Base-by-base conservation (phyloP, 805 yeast species). In the Metschnikowia henanensis region DNA sequence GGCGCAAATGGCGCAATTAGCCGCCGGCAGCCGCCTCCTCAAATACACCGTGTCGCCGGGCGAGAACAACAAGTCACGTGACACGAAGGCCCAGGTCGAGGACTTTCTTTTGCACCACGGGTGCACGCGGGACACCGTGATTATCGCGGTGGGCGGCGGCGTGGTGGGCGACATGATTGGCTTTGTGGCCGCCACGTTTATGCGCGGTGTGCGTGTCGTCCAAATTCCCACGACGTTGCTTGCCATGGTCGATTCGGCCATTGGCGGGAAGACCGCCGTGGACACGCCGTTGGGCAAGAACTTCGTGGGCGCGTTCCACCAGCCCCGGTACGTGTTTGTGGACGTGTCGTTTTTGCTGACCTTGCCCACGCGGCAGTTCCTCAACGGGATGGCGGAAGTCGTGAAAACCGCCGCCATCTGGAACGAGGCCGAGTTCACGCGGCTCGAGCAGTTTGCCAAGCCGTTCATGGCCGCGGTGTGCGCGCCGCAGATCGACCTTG, bases 101-200 rank as follows among this genome's bases (percentile, higher is more conserved):
- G 99, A 94, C 66, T 92, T 77, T 66, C 70, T 94, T 58, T 76
- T 94, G 49, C 58, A 67, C 5, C 68, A 88, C 59, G 95, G 96
- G 20, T 94, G 99, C 65, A 94, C 98, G 13, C 80, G 99, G 66
- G 99, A 94, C 63, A 90, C 98, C 3, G 88, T 94, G 20, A 82
- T 94, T 45, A 68, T 94, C 37, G 99, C 99, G 7, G 80, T 94
- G 47, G 99, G 99, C 49, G 99, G 99, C 53, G 99, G 99, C 56
- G 95, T 94, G 40, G 92, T 94, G 65, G 99, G 99, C 47, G 99
- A 94, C 62, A 92, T 94, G 99, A 87, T 92, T 53, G 99, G 99
- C 4, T 94, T 81, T 62, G 98, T 94, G 32, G 99, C 99, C n/a
- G 92, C 99, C 25, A 94, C 99, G 2, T 94, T 94, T 65, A 94